phyloP scores from a whole-genome alignment of 768 basidiomycete genomes.

The Leccinum variicolor region DNA sequence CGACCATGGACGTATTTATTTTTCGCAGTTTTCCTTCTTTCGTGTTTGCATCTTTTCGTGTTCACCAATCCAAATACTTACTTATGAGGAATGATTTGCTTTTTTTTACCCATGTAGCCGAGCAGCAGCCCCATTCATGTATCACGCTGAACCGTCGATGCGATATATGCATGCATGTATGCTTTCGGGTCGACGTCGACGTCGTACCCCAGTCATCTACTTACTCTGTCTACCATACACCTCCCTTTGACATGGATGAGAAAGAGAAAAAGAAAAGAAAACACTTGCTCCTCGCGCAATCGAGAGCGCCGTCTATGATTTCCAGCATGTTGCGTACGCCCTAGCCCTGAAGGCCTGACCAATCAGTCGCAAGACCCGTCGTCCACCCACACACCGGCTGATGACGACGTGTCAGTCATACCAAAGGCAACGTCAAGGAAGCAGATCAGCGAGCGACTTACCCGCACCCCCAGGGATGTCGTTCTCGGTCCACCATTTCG shows the following conservation, averaged over 20 bases:
- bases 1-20: constrained; percentile 19
- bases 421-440: not conserved
- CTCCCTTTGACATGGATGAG: not conserved
- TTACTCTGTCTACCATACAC: not conserved
- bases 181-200: not conserved
- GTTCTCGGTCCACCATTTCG: constrained; percentile 48
- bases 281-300: not conserved
- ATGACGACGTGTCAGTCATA: not conserved
- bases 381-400: constrained; percentile 33
- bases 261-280: not conserved
- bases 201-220: not conserved
- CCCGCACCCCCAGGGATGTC: constrained; percentile 33
- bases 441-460: not conserved
- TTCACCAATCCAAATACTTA: not conserved
- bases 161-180: not conserved
- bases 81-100: not conserved
- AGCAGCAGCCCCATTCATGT: not conserved
- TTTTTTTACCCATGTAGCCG: not conserved
- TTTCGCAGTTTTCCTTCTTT: not conserved
- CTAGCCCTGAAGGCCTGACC: no score
- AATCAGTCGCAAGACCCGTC: constrained; percentile 31
- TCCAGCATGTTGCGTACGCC: no score
- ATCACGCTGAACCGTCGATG: not conserved
- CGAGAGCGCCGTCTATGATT: not conserved
- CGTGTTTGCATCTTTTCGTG: not conserved